phyloP scores from a whole-genome alignment of 1,284 basidiomycete genomes.

The Leccinum idahoense region DNA sequence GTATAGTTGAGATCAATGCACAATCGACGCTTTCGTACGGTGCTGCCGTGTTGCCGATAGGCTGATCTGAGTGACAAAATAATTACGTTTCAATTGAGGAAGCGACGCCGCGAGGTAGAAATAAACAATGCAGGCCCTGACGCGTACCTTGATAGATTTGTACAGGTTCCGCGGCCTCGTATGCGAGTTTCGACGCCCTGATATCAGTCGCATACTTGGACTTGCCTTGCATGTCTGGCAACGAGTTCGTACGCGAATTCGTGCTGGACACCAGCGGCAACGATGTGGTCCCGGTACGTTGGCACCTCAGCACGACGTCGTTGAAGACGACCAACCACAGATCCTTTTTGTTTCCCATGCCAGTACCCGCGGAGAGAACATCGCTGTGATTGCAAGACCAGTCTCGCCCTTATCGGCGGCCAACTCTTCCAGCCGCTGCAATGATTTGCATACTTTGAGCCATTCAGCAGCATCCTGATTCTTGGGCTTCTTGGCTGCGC shows the following conservation, averaged over 20 bases:
- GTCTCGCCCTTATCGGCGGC: constrained; percentile 88
- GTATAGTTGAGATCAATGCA: too few species aligned
- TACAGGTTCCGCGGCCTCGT: constrained; percentile 86
- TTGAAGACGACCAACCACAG: constrained; percentile 94
- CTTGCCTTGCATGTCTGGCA: constrained; percentile 75
- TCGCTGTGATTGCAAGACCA: constrained; percentile 89
- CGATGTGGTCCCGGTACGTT: constrained; percentile 84
- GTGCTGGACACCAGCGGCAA: constrained; percentile 76
- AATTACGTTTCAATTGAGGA: too few species aligned
- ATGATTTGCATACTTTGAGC: constrained; percentile 65
- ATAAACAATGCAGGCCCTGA: constrained; percentile 8
- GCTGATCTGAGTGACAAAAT: too few species aligned
- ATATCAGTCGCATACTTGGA: constrained; percentile 77
- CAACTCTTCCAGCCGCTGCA: constrained; percentile 73
- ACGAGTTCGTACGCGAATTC: constrained; percentile 62
- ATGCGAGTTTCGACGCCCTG: constrained; percentile 65
- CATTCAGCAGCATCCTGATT: constrained; percentile 75
- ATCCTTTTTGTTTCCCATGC: constrained; percentile 75
- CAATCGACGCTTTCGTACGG: too few species aligned
- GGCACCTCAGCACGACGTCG: constrained; percentile 91
- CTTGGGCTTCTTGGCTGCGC: constrained; percentile 66
- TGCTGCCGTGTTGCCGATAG: too few species aligned
- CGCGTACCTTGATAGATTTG: constrained; percentile 72
- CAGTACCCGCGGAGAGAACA: constrained; percentile 53
- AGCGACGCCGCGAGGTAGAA: too few species aligned